phyloP scores from a whole-genome alignment of 2,329 filamentous ascomycete species.

The Fusarium stilboides region DNA sequence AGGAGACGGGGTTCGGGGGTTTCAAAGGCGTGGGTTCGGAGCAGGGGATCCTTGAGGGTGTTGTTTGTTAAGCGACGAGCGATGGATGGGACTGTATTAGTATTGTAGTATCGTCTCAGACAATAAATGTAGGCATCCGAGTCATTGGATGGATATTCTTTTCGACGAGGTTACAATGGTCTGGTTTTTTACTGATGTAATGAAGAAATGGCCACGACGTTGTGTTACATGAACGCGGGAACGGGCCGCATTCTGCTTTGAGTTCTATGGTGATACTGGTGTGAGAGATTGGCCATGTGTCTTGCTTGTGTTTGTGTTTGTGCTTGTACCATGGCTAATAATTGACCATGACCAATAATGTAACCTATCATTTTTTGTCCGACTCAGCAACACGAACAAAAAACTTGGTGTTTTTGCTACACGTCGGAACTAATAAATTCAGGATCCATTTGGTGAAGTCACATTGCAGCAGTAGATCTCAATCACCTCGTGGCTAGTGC shows the following conservation, averaged over 20 bases:
- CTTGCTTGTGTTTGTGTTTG: constrained; percentile 11
- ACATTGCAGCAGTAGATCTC: constrained; percentile 27
- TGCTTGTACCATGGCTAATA: constrained; percentile 3
- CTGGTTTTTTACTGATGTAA: neutral
- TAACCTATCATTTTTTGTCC: neutral
- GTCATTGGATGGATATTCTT: constrained; percentile 2
- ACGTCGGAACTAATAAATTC: neutral
- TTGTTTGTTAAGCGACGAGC: constrained; percentile 4
- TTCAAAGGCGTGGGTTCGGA: too few species aligned
- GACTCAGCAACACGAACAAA: neutral
- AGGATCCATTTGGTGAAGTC: neutral
- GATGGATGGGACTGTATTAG: neutral
- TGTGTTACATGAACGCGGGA: constrained; percentile 26
- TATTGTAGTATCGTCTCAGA: neutral
- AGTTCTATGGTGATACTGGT: constrained; percentile 7
- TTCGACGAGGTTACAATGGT: constrained; percentile 1
- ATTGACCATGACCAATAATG: neutral
- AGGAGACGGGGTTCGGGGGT: neutral
- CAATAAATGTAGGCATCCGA: constrained; percentile 17
- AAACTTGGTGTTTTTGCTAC: neutral
- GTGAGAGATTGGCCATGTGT: constrained; percentile 23
- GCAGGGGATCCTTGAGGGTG: neutral
- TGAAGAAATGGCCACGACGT: neutral
- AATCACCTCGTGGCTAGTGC: constrained; percentile 24
- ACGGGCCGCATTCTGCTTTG: constrained; percentile 34